Base-by-base conservation (phyloP, 2,329 filamentous ascomycete species). In the Macrophomina pseudophaseolina region DNA sequence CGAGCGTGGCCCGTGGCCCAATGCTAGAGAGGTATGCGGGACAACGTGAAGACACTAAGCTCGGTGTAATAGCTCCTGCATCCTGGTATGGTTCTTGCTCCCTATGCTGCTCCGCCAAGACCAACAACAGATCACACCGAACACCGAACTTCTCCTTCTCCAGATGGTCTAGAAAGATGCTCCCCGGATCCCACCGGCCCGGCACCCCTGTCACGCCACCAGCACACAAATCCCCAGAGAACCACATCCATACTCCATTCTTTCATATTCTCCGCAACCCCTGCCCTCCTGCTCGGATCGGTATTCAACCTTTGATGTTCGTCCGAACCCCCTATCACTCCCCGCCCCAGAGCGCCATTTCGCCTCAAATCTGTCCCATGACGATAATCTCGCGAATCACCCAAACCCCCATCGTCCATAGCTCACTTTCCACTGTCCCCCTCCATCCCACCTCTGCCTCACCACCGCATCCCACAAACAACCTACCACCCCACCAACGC, bases 161-260 rank as follows among this genome's bases (percentile, higher is more conserved):
- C 46, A 49, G 18, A 49, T 2, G 46, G n/a, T 18, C n/a, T 4
- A 23, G 46, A 49, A n/a, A 9, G 11, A 14, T 14, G 40, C 14
- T 12, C 28, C 40, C 40, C 56, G 56, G 56, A 60, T 33, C 40
- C 35, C 14, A 60, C 40, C 56, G 56, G 56, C 56, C 40, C 40
- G 35, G n/a, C 23, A 38, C 1, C 18, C 53, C 40, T 28, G 23
- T 60, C 56, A 60, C 40, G 56, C 56, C 40, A 48, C 42, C 16
- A 18, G 18, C 42, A 40, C 42, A 23, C 23, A 23, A 23, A 23
- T 23, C 23, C 23, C 23, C 23, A 3, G 3, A 2, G 23, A 23
- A 23, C 23, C 23, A 23, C 23, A 23, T 23, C 23, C 23, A 23
- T 23, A 23, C 23, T 23, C 23, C 23, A 23, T 23, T 23, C 23